These are phyloP conservation scores for Endoconidiophora laricicola DNA, from an alignment of 2,329 filamentous ascomycete species.

Conservation along the genomic window DNA sequence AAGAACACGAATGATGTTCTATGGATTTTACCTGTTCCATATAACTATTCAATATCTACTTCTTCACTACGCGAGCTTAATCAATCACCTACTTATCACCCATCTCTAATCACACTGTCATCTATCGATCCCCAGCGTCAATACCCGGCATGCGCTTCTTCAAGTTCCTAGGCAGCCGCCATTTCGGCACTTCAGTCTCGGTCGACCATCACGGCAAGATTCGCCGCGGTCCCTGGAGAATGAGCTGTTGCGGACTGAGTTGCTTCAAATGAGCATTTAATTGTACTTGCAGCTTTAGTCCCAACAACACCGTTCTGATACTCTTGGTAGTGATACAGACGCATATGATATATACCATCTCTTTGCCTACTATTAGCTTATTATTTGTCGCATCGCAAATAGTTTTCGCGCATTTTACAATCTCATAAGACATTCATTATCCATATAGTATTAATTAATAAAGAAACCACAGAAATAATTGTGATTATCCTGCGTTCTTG, in stretches of 20 bases:
- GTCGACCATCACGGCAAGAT: conserved; percentile 27
- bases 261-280: conserved; percentile 28
- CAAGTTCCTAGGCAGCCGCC: conserved; percentile 30
- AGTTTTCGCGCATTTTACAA: too few relatives aligned
- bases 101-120: background rate
- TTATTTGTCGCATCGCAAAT: too few relatives aligned
- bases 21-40: too few relatives aligned
- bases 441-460: background rate
- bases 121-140: background rate
- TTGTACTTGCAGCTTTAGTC: background rate
- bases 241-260: conserved; percentile 32
- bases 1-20: too few relatives aligned
- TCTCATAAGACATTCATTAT: background rate
- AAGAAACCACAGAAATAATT: background rate
- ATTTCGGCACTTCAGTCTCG: conserved; percentile 33
- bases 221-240: conserved; percentile 33
- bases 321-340: too few relatives aligned
- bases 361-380: too few relatives aligned
- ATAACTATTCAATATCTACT: too few relatives aligned
- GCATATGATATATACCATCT: too few relatives aligned
- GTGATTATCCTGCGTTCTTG: too few relatives aligned
- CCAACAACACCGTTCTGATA: background rate
- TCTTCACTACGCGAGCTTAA: background rate
- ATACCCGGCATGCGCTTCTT: conserved; percentile 32
- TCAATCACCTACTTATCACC: background rate